Base-by-base conservation (phyloP, 139 green algal species). In the Marvania coccoides region DNA sequence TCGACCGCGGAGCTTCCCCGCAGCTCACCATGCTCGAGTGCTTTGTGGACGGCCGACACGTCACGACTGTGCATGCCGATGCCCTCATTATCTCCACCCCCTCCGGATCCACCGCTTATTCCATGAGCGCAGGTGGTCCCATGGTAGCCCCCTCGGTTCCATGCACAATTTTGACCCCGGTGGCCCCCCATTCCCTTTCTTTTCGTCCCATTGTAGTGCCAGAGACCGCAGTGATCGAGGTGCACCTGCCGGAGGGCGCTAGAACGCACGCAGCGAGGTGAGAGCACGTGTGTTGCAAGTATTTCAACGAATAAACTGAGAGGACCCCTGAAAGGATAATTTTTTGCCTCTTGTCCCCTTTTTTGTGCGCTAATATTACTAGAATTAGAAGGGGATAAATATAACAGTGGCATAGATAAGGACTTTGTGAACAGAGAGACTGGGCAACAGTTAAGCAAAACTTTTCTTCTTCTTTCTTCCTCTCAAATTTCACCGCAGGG, bases 21-120 rank as follows among this genome's bases (percentile, higher is more conserved):
- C 71, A 66, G 29, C 80, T 90, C 36, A 75, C 89, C 47, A 66
- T 79, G 35, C 65, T 96, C 8, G 88, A 96, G 63, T 61, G 83
- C 48, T 94, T 86, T 46, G 67, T 94, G 9, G 90, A 97, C 61
- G 85, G 85, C 54, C 47, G 65, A 37, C 89, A 88, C 69, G 75
- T 95, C 34, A 95, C 87, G 24, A 92, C 63, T 3, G 80, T 86
- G 23, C 77, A 92, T 73, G 86, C 85, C 0, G 90, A 96, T 56
- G 87, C 85, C 4, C 79, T 96, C 46, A 93, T 96, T 77, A 88
- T 95, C 28, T 76, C 84, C 31, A 95, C 89, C 5, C 89, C 90
- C 28, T 88, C 77, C 12, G 88, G 89, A 47, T 88, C 76, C 13
- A 97, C 90, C 3, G 90, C 88, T 4, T 97, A 97, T 80, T 82